These are phyloP conservation scores for Chaetomium sp. DNA, from an alignment of 2,329 filamentous ascomycete genomes.

Conservation along the genomic window DNA sequence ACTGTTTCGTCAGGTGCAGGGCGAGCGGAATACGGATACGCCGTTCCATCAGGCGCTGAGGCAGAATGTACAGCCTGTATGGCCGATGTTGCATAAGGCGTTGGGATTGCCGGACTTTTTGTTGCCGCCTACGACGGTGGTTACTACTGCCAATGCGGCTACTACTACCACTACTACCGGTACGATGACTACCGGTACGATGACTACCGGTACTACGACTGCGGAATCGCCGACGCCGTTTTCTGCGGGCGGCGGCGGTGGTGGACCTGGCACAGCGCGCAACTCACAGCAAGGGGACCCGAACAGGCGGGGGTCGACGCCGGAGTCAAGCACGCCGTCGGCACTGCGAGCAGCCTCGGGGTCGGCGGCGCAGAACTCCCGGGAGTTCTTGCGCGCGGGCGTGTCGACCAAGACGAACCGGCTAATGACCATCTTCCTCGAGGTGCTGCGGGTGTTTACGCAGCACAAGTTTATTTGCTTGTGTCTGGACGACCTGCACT, in stretches of 20 bases:
- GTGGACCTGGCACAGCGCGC: conserved; percentile 23
- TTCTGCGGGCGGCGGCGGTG: too few species aligned
- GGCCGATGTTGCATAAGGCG: conserved; percentile 56
- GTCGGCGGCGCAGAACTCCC: conserved; percentile 45
- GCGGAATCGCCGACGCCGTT: too few species aligned
- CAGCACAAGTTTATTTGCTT: conserved; percentile 82
- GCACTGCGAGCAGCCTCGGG: conserved; percentile 31
- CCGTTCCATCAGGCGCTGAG: conserved; percentile 56
- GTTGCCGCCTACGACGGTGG: conserved; percentile 40
- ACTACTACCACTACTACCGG: too few species aligned
- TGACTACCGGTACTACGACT: too few species aligned
- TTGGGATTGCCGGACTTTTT: conserved; percentile 65
- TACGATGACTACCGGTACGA: too few species aligned
- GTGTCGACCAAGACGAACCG: conserved; percentile 60
- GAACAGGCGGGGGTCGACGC: conserved; percentile 45
- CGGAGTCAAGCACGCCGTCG: conserved; percentile 33
- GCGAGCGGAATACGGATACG: conserved; percentile 59
- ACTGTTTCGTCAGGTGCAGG: conserved; percentile 61
- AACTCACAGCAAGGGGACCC: conserved; percentile 31
- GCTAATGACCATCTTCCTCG: conserved; percentile 81
- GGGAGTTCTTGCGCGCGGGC: conserved; percentile 54
- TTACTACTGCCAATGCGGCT: too few species aligned
- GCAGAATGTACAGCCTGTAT: conserved; percentile 56
- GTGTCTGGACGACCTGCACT: conserved; percentile 83
- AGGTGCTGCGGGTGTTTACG: conserved; percentile 75